Conservation (phyloP, 441 rosid species). For the Melianthus villosus region DNA sequence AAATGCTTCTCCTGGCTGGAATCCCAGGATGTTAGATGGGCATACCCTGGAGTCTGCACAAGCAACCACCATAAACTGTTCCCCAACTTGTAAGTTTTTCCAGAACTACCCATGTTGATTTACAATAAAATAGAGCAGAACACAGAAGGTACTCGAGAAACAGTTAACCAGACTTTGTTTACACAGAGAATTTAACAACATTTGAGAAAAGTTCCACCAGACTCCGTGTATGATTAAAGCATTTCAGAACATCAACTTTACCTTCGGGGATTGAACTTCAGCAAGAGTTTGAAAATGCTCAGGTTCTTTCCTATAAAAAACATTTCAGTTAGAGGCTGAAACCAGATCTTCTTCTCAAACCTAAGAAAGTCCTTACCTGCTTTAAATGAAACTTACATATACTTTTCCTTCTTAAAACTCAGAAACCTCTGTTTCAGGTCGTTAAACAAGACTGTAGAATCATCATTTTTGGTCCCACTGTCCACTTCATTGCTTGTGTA, state of each 20-base stretch:
- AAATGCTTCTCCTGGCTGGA: conserved; percentile 58
- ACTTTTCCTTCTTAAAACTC: conserved; percentile 33
- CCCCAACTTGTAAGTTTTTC: conserved; percentile 13
- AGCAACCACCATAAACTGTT: conserved; percentile 49
- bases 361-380: background rate
- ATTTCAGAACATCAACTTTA: background rate
- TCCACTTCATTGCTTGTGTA: conserved; percentile 6
- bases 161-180: too few relatives aligned
- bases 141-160: too few relatives aligned
- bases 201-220: background rate
- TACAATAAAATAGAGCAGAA: background rate
- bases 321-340: conserved; percentile 3
- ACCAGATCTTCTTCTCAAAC: background rate
- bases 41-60: conserved; percentile 62
- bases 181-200: background rate
- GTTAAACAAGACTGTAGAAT: conserved; percentile 12
- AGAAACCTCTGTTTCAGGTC: conserved; percentile 42
- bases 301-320: conserved; percentile 27
- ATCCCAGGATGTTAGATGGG: conserved; percentile 42
- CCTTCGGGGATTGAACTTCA: conserved; percentile 54
- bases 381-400: conserved; percentile 20
- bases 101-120: background rate
- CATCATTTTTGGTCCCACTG: conserved; percentile 3
- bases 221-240: background rate
- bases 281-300: conserved; percentile 43